Evolutionary conservation across 352 stramenopile species (phyloP), one percentile per base, ranked within the genome.

Genomic region (Paralagenidium karlingii): DNA sequence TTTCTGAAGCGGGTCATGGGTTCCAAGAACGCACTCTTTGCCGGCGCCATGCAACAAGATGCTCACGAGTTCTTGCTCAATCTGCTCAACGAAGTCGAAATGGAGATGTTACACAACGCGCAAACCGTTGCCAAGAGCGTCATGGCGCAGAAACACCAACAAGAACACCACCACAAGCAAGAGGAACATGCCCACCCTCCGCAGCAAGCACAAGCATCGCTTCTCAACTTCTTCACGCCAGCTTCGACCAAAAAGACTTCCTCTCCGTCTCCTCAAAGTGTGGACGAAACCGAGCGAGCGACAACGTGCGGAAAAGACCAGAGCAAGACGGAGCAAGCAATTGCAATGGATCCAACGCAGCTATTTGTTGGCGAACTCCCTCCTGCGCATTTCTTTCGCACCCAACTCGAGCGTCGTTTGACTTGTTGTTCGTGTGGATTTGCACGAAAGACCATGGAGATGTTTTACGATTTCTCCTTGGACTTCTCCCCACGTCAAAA

Each of bases 1-100:
- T 58, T 58, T 9, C 59, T 93, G 43, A 93, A 93, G 56, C 51
- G 53, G 10, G 51, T 81, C 20, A 82, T 93, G 65, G 74, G 76
- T 22, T 68, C 64, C 21, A 79, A 77, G 18, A 86, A 84, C 45
- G 28, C 65, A 16, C 79, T 82, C 21, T 90, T 93, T 47, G 76
- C 79, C 33, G 89, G 78, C 7, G 70, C 85, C 44, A 66, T 76
- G 34, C 79, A 93, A 43, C 79, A 93, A 55, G 79, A 93, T 32
- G 79, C 79, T 2, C 79, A 93, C 40, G 79, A 93, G 40, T 93
- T 93, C 45, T 48, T 93, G 38, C 57, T 90, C 13, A 82, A 83
- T 28, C 28, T 93, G 8, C 60, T 93, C 34, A 83, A 69, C 4
- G 79, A 90, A 33, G 86, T 84, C 50, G 79, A 93, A 41, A 83